Percentiles rank a stretch among this genome's conserved stretches.
These are phyloP conservation scores for Phialocephala sp. DNA, from an alignment of 2,329 filamentous ascomycete genomes.

Conservation along the genomic window DNA sequence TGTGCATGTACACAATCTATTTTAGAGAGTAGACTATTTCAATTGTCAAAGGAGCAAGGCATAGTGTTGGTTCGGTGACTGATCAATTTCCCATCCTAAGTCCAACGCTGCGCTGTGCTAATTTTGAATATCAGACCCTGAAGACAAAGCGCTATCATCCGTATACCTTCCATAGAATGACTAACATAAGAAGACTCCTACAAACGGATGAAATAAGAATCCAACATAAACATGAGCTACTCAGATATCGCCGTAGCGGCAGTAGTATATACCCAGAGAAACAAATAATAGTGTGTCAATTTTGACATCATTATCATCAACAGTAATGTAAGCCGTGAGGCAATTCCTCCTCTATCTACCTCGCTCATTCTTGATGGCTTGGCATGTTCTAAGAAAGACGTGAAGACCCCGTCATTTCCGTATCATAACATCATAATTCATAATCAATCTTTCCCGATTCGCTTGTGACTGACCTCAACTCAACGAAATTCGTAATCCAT, in stretches of 20 bases:
- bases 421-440: conserved; percentile 22
- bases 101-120: conserved; percentile 8
- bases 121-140: background rate
- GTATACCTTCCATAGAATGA: background rate
- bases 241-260: background rate
- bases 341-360: conserved; percentile 13
- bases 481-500: conserved; percentile 25
- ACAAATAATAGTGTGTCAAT: background rate
- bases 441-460: conserved; percentile 1
- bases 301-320: conserved; percentile 28
- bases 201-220: conserved; percentile 3
- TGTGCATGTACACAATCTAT: too few relatives aligned
- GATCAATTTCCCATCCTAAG: conserved; percentile 6
- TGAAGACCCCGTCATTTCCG: conserved; percentile 1
- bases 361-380: background rate
- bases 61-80: background rate
- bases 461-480: conserved; percentile 3
- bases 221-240: conserved; percentile 4
- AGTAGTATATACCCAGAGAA: conserved; percentile 20
- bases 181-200: conserved; percentile 8
- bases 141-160: background rate
- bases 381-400: conserved; percentile 10
- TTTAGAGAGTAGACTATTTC: background rate
- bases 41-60: background rate
- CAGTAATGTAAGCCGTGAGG: conserved; percentile 22